phyloP scores from a whole-genome alignment of 2,329 filamentous ascomycete species.

The Fusarium incarnatum region DNA sequence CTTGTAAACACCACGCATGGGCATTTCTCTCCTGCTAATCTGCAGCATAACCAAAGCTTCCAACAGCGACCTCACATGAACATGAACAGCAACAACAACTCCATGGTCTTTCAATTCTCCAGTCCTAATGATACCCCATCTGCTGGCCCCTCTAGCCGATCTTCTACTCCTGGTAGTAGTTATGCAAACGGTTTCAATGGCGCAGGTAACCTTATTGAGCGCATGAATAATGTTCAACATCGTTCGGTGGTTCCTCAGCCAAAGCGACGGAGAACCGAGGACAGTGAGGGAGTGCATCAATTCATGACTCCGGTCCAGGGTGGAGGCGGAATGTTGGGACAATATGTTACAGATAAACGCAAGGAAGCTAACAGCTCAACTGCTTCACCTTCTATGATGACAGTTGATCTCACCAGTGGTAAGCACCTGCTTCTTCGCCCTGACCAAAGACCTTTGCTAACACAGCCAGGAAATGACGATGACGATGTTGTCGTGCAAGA shows the following conservation, averaged over 20 bases:
- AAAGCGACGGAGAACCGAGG: constrained; percentile 73
- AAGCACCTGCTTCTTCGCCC: constrained; percentile 38
- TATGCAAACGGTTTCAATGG: constrained; percentile 51
- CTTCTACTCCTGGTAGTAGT: constrained; percentile 50
- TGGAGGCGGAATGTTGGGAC: constrained; percentile 69
- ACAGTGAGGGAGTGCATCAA: constrained; percentile 58
- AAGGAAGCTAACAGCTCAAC: constrained; percentile 54
- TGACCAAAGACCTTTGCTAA: constrained; percentile 14
- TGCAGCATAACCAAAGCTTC: constrained; percentile 39
- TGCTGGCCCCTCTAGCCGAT: constrained; percentile 49
- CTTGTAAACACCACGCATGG: constrained; percentile 43
- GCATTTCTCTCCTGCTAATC: constrained; percentile 37
- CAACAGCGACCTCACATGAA: constrained; percentile 45
- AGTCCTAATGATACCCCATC: constrained; percentile 52
- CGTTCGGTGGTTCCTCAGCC: constrained; percentile 68
- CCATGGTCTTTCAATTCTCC: constrained; percentile 59
- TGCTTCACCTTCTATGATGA: constrained; percentile 57
- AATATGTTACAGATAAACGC: constrained; percentile 73
- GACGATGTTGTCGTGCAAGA: constrained; percentile 67
- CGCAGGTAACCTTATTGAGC: constrained; percentile 75
- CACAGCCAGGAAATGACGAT: constrained; percentile 61
- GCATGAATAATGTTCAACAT: constrained; percentile 78
- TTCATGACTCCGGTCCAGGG: constrained; percentile 48
- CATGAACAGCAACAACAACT: constrained; percentile 49
- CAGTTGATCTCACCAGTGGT: constrained; percentile 70